Conservation (phyloP, 1,284 basidiomycete genomes). For the Schizophyllum amplum region DNA sequence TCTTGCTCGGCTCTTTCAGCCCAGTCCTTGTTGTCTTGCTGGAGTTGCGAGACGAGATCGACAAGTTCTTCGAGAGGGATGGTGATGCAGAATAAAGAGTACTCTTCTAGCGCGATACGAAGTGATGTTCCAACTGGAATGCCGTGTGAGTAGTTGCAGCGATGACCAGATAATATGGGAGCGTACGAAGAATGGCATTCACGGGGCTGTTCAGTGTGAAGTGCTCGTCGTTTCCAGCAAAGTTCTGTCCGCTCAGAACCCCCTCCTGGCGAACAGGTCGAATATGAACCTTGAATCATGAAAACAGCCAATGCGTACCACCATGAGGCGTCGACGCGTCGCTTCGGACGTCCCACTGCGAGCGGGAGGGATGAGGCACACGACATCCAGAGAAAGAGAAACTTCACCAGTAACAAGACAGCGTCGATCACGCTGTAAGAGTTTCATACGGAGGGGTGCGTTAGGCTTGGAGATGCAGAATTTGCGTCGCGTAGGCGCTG, state of each 20-base stretch:
- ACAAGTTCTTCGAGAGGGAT: neutral
- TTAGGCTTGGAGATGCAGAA: too few relatives aligned
- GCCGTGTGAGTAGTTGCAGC: neutral
- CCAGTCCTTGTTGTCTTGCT: neutral
- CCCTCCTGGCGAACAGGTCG: neutral
- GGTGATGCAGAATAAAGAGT: neutral
- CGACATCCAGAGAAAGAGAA: too few relatives aligned
- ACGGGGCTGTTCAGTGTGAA: neutral
- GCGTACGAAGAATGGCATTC: neutral
- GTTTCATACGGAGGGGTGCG: too few relatives aligned
- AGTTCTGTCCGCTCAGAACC: neutral
- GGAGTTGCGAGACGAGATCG: neutral
- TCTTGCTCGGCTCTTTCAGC: neutral
- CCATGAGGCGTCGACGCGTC: too few relatives aligned
- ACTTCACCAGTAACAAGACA: too few relatives aligned
- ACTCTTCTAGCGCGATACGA: neutral
- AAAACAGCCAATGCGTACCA: too few relatives aligned
- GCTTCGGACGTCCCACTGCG: too few relatives aligned
- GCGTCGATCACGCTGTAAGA: too few relatives aligned
- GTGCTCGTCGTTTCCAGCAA: neutral
- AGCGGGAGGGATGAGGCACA: too few relatives aligned
- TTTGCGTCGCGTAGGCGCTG: too few relatives aligned
- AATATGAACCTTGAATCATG: too few relatives aligned
- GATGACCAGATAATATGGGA: neutral
- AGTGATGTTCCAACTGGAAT: neutral